Evolutionary conservation across 257 asterid genomes (phyloP).

Genomic region (Forsythia suspensa): DNA sequence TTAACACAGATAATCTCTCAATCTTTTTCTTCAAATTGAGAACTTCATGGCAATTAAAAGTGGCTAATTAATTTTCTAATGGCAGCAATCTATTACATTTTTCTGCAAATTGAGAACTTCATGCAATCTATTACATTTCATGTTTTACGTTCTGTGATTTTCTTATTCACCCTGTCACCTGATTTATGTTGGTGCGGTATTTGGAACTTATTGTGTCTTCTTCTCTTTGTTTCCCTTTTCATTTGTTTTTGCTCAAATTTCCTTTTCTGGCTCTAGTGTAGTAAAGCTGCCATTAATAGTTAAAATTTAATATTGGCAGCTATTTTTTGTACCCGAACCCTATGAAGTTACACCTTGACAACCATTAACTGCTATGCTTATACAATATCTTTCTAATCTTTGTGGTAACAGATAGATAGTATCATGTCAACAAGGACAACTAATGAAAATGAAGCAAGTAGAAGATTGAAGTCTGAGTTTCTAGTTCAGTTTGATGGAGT

Average conservation of each 20-base stretch:
- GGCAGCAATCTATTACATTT: neutral
- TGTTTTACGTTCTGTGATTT: neutral
- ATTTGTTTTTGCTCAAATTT: neutral
- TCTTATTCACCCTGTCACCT: neutral
- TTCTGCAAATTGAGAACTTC: no score
- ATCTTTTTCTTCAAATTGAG: neutral
- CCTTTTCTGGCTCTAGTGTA: neutral
- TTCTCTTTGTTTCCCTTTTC: neutral
- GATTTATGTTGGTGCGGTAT: neutral
- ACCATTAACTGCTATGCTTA: slow-evolving; percentile 1
- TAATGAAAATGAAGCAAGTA: slow-evolving; percentile 94
- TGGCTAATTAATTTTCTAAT: neutral
- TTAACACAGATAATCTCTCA: neutral
- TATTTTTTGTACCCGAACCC: neutral
- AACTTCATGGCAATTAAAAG: neutral
- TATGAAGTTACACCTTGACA: neutral
- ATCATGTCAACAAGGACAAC: slow-evolving; percentile 94
- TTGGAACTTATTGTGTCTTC: neutral
- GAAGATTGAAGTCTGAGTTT: slow-evolving; percentile 96
- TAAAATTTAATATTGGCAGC: neutral
- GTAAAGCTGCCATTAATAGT: neutral
- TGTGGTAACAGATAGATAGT: slow-evolving; percentile 79
- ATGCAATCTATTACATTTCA: neutral
- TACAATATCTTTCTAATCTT: slow-evolving; percentile 3
- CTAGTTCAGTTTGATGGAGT: slow-evolving; percentile 98